Percentiles rank a stretch among this genome's conserved stretches.
Evolutionary conservation across 768 basidiomycete genomes (phyloP).

Genomic region (Lactarius pseudohatsudake): DNA sequence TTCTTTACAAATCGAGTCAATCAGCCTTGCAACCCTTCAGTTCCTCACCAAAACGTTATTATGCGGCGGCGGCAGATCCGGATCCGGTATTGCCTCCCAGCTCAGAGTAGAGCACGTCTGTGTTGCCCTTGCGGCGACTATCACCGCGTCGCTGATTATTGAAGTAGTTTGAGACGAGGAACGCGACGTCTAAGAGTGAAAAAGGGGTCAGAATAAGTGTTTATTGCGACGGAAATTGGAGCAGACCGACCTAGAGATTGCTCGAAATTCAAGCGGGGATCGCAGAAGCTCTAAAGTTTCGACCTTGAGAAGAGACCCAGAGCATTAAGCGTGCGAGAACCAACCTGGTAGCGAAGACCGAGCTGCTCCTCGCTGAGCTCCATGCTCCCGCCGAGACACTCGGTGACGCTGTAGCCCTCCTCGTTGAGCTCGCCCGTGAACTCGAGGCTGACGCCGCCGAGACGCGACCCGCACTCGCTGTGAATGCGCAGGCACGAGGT

Average conservation of each 20-base stretch:
- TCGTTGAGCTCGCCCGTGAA: constrained; percentile 91
- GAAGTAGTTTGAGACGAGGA: constrained; percentile 79
- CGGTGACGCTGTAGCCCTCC: constrained; percentile 65
- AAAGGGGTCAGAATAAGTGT: background rate
- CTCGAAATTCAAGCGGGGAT: constrained; percentile 91
- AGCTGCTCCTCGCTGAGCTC: constrained; percentile 86
- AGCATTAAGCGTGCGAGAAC: constrained; percentile 22
- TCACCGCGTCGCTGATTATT: constrained; percentile 55
- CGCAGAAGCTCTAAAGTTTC: constrained; percentile 72
- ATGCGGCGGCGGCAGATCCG: background rate
- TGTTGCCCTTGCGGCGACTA: constrained; percentile 23
- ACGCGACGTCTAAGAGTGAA: constrained; percentile 66
- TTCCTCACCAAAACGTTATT: background rate
- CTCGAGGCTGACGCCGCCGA: constrained; percentile 86
- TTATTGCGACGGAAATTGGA: background rate
- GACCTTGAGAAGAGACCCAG: background rate
- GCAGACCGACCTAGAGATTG: constrained; percentile 77
- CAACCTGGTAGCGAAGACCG: constrained; percentile 83
- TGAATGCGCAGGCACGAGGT: constrained; percentile 83
- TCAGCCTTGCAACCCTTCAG: background rate
- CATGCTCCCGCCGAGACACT: constrained; percentile 97
- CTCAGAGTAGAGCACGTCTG: constrained; percentile 37
- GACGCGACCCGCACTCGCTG: constrained; percentile 61
- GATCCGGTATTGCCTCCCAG: constrained; percentile 32
- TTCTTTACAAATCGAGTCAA: background rate